Conservation (phyloP, 768 basidiomycete genomes). For the Suillus fuscotomentosus region DNA sequence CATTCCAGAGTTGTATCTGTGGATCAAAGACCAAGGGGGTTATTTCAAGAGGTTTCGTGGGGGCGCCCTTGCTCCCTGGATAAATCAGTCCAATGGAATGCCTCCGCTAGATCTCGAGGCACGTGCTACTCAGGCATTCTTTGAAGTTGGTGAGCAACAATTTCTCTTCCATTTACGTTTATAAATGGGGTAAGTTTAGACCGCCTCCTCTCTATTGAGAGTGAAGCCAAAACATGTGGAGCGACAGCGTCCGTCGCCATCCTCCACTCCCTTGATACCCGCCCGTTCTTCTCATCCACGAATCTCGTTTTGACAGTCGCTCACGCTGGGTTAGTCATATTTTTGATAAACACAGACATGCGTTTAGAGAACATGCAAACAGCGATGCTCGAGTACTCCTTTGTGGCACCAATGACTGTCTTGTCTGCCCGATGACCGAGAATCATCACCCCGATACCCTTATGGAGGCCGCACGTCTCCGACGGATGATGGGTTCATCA, state of each 20-base stretch:
- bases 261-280: constrained; percentile 84
- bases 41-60: constrained; percentile 91
- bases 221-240: constrained; percentile 73
- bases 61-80: constrained; percentile 74
- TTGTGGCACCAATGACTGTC: constrained; percentile 69
- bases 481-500: constrained; percentile 87
- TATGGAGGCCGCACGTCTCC: constrained; percentile 79
- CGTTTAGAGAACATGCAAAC: constrained; percentile 3
- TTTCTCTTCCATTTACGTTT: constrained; percentile 4
- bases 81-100: constrained; percentile 28
- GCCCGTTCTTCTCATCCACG: constrained; percentile 81
- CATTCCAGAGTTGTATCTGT: constrained; percentile 73
- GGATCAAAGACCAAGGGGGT: constrained; percentile 79
- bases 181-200: constrained; percentile 42
- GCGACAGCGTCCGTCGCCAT: constrained; percentile 90
- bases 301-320: constrained; percentile 82
- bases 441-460: constrained; percentile 93
- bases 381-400: constrained; percentile 91
- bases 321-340: constrained; percentile 74
- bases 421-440: constrained; percentile 86
- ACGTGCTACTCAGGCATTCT: constrained; percentile 82
- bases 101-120: constrained; percentile 73
- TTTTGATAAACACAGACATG: background rate
- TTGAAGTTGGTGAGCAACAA: constrained; percentile 55
- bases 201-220: constrained; percentile 64